Evolutionary conservation across 1,284 basidiomycete genomes (phyloP).

Genomic region (Melampsora larici-populina): DNA sequence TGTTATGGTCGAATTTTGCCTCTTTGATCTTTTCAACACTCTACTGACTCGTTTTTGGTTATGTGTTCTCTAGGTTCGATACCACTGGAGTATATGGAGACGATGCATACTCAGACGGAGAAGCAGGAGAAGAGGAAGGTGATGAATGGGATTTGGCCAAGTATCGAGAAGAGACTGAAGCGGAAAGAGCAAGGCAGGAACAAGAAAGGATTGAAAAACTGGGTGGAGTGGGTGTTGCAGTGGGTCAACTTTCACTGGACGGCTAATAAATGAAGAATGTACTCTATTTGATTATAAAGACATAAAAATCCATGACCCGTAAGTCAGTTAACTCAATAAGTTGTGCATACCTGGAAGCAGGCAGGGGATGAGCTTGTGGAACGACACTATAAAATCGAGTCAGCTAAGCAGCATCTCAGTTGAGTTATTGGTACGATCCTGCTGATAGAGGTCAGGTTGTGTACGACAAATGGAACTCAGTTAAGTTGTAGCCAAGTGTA

Average conservation of each 20-base stretch:
- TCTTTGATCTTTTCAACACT: constrained; percentile 9
- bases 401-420: too few relatives aligned
- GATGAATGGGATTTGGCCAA: constrained; percentile 69
- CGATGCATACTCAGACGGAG: constrained; percentile 46
- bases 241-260: constrained; percentile 11
- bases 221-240: constrained; percentile 36
- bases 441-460: too few relatives aligned
- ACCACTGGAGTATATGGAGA: constrained; percentile 62
- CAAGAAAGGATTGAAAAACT: constrained; percentile 45
- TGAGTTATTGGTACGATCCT: too few relatives aligned
- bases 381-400: too few relatives aligned
- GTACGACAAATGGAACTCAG: too few relatives aligned
- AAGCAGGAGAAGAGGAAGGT: constrained; percentile 62
- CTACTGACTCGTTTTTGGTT: constrained; percentile 17
- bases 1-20: constrained; percentile 32
- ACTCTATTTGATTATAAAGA: too few relatives aligned
- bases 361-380: too few relatives aligned
- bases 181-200: constrained; percentile 55
- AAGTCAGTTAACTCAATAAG: too few relatives aligned
- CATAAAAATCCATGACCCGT: too few relatives aligned
- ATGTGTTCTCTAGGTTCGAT: constrained; percentile 90
- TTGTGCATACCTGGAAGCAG: too few relatives aligned
- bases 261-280: neutral
- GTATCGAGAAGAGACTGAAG: constrained; percentile 65
- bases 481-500: too few relatives aligned